phyloP scores from a whole-genome alignment of 2,329 filamentous ascomycete species.

The Paecilomyces niveus region DNA sequence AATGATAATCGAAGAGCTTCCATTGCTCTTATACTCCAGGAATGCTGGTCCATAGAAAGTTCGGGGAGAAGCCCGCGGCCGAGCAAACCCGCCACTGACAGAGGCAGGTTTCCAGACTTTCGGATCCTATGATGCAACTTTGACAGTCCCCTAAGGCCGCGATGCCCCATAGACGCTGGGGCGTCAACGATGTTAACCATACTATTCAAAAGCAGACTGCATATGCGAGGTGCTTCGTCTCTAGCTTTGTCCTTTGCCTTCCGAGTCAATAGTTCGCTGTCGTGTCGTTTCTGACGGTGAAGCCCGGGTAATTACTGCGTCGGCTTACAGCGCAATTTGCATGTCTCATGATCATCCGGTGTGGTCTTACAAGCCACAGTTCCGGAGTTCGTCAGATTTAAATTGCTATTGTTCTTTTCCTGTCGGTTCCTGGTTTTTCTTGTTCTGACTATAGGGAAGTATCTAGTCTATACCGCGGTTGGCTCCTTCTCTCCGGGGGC shows the following conservation, averaged over 20 bases:
- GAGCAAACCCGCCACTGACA: background rate
- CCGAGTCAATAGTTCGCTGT: background rate
- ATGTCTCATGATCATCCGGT: background rate
- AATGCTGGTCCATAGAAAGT: background rate
- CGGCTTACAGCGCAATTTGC: background rate
- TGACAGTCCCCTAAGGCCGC: background rate
- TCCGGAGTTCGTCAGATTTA: background rate
- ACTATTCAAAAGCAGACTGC: background rate
- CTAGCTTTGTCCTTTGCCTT: background rate
- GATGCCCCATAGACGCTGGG: background rate
- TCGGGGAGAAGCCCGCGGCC: background rate
- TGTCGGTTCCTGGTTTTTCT: background rate
- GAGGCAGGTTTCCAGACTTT: background rate
- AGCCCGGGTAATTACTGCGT: background rate
- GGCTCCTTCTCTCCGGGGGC: background rate
- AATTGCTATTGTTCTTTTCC: background rate
- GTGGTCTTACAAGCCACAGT: background rate
- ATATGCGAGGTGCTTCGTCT: background rate
- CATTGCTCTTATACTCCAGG: background rate
- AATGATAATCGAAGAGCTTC: background rate
- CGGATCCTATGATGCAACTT: background rate
- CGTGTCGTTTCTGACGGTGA: background rate
- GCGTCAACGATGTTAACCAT: background rate
- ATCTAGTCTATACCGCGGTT: background rate
- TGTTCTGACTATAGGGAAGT: background rate